Percentiles rank a stretch among this genome's conserved stretches.
These are phyloP conservation scores for Aspergillus cavernicola DNA, from an alignment of 495 filamentous ascomycete species.

Conservation along the genomic window DNA sequence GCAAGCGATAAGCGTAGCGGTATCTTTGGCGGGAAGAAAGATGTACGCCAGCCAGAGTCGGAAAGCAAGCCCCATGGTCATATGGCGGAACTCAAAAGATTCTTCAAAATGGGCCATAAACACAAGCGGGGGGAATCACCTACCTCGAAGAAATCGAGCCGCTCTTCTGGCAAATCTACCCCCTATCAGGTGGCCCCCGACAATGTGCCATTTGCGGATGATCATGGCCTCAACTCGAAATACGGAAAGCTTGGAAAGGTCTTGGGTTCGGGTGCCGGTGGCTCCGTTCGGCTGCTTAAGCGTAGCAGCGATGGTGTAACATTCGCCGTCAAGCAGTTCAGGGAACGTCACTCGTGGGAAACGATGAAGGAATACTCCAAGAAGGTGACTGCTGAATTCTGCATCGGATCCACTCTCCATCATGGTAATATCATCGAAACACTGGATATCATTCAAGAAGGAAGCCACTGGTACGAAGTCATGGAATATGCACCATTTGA, in stretches of 20 bases:
- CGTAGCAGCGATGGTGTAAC: conserved; percentile 83
- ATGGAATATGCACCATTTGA: conserved; percentile 99
- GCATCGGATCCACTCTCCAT: conserved; percentile 93
- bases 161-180: conserved; percentile 51
- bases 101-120: conserved; percentile 71
- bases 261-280: conserved; percentile 88
- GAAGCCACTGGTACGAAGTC: conserved; percentile 94
- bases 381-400: conserved; percentile 99
- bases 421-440: conserved; percentile 99
- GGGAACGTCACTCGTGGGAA: conserved; percentile 89
- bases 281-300: conserved; percentile 93
- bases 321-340: conserved; percentile 97
- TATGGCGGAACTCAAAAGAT: conserved; percentile 91
- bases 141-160: conserved; percentile 40
- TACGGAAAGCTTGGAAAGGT: conserved; percentile 96
- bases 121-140: conserved; percentile 64
- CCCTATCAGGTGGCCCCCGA: conserved; percentile 54
- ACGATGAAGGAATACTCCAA: conserved; percentile 93
- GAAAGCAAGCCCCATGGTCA: conserved; percentile 60
- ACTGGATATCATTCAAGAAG: conserved; percentile 94
- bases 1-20: conserved; percentile 42
- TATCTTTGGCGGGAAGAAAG: conserved; percentile 46
- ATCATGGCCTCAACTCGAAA: conserved; percentile 84
- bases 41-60: conserved; percentile 40
- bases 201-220: conserved; percentile 87